Evolutionary conservation across 75 land plant species (phyloP).

Genomic region (Cunninghamia lanceolata): DNA sequence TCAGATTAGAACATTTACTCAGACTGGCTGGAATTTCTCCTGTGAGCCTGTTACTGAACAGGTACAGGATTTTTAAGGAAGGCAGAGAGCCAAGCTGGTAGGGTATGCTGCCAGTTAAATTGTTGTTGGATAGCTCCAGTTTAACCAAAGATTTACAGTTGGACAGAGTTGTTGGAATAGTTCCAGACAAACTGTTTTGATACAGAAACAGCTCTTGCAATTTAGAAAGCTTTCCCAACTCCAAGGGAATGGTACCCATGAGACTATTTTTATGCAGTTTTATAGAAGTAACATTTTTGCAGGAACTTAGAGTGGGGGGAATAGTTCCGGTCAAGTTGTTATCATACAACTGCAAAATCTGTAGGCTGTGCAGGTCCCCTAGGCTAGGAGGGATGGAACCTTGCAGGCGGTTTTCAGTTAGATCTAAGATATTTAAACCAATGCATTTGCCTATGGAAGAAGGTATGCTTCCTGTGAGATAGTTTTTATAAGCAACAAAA

Average conservation of each 20-base stretch:
- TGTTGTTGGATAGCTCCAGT: no score
- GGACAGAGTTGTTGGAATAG: constrained; percentile 45
- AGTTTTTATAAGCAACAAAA: constrained; percentile 32
- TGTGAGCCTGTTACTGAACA: no score
- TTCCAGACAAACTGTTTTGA: constrained; percentile 43
- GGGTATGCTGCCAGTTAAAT: no score
- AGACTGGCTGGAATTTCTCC: no score
- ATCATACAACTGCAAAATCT: constrained; percentile 27
- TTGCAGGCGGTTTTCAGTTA: constrained; percentile 44
- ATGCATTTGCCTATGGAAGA: constrained; percentile 34
- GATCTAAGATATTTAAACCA: constrained; percentile 32
- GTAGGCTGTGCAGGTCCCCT: constrained; percentile 40
- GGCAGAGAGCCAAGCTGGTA: no score
- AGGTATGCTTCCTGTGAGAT: constrained; percentile 49
- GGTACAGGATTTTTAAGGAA: no score
- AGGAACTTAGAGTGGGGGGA: constrained; percentile 46
- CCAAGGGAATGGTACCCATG: constrained; percentile 45
- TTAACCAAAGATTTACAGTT: no score
- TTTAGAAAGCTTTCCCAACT: constrained; percentile 34
- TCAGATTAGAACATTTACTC: no score
- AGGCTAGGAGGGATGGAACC: constrained; percentile 54
- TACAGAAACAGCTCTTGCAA: constrained; percentile 33
- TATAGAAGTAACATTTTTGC: constrained; percentile 23
- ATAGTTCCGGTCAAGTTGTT: constrained; percentile 51
- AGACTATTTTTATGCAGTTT: constrained; percentile 41